Base-by-base conservation (phyloP, 2,329 filamentous ascomycete species). In the Colletotrichum sojae region DNA sequence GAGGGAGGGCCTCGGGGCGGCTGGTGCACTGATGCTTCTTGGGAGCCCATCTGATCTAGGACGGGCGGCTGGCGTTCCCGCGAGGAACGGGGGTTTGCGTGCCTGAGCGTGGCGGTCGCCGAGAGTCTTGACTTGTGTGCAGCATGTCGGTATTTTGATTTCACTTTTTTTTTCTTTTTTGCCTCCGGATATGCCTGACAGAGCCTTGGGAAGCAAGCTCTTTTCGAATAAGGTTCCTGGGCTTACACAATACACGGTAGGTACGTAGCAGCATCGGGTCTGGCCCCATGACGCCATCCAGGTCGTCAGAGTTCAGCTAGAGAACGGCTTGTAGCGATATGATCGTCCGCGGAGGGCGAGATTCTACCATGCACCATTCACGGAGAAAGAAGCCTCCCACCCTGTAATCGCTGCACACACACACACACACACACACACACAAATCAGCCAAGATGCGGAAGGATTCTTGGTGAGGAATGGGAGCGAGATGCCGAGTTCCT, bases 21-120 rank as follows among this genome's bases (percentile, higher is more conserved):
- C 20, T 49, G 46, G 46, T 39, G 15, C 31, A 36, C 31, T 36
- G 31, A 10, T 6, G 12, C 49, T 15, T 18, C 20, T 20, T 58
- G 39, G 18, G 16, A 36, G 31, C 43, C 36, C 55, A 45, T 53
- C 25, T 48, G 55, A 45, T 5, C 43, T 40, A 22, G 45, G 40
- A 36, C 40, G 31, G 25, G 39, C n/a, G 20, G 15, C 20, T 43
- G 51, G 18, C 48, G 63, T 43, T 36, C 13, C 4, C n/a, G 43
- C 6, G 15, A 36, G 56, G 51, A 31, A 56, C 55, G 56, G 20
- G 31, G 31, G 20, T 58, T 12, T 52, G 49, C 67, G 46, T 69
- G 51, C 18, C 67, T 66, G 49, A 52, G 62, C 55, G 61, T 45
- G 62, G 55, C 40, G 31, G 16, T 16, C 22, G 31, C 31, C 16